These are phyloP conservation scores for Musa beccarii DNA, from an alignment of 176 grass and related monocot species.

Conservation along the genomic window DNA sequence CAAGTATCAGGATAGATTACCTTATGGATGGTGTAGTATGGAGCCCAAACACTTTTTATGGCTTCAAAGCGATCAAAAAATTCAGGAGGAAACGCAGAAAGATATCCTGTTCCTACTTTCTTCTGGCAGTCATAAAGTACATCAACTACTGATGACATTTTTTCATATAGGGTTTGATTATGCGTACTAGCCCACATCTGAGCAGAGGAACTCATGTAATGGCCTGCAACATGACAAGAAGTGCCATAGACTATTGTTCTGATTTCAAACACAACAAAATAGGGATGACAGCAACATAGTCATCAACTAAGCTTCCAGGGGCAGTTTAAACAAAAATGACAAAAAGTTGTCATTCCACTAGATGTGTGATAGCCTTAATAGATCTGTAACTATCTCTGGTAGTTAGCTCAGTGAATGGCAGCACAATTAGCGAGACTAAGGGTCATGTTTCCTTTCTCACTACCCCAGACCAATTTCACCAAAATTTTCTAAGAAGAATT, in stretches of 20 bases:
- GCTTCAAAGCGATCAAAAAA: slow-evolving; percentile 94
- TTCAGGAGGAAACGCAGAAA: slow-evolving; percentile 89
- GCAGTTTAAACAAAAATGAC: no score
- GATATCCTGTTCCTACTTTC: slow-evolving; percentile 61
- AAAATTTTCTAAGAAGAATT: no score
- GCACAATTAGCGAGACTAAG: no score
- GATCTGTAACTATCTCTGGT: not conserved
- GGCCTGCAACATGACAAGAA: slow-evolving; percentile 39
- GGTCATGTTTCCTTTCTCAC: no score
- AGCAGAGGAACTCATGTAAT: slow-evolving; percentile 80
- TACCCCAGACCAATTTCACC: no score
- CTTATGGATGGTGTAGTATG: slow-evolving; percentile 98
- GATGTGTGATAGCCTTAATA: not conserved
- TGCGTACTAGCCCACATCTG: slow-evolving; percentile 89
- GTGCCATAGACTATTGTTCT: not conserved
- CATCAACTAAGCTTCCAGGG: no score
- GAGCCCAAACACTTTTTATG: slow-evolving; percentile 75
- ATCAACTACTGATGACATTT: slow-evolving; percentile 60
- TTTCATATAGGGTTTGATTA: slow-evolving; percentile 54
- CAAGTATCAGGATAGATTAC: slow-evolving; percentile 5
- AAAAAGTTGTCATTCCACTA: no score
- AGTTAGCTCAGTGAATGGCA: not conserved
- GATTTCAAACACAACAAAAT: not conserved
- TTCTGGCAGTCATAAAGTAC: slow-evolving; percentile 61
- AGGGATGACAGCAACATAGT: not conserved